A percentile compares a stretch with the other conserved stretches of the same genome.
phyloP scores from a whole-genome alignment of 2,329 filamentous ascomycete genomes.

The Raffaelea deltoideospora region DNA sequence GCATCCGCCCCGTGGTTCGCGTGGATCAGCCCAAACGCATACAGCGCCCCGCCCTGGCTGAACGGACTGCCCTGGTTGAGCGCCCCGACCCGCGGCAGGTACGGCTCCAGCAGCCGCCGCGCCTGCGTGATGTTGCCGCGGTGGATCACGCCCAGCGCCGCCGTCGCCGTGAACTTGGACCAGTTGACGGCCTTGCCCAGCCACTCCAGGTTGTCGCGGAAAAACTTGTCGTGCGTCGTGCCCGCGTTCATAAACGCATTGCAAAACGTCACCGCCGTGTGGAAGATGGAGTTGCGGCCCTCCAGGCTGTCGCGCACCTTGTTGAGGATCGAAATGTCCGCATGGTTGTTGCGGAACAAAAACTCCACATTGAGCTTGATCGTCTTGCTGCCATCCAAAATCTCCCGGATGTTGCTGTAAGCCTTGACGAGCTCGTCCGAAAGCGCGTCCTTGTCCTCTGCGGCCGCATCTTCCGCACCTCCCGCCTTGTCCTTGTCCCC shows the following conservation, averaged over 20 bases:
- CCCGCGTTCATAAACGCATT: conserved; percentile 99
- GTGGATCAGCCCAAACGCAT: conserved; percentile 90
- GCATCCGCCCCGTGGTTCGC: conserved; percentile 94
- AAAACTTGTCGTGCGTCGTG: conserved; percentile 96
- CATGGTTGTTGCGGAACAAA: conserved; percentile 74
- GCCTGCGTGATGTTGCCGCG: conserved; percentile 89
- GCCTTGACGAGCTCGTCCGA: background rate
- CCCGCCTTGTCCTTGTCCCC: conserved; percentile 17
- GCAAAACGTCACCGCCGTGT: conserved; percentile 91
- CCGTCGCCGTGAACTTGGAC: conserved; percentile 98
- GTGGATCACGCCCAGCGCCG: conserved; percentile 90
- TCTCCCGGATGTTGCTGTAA: conserved; percentile 48
- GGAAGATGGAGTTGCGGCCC: conserved; percentile 94
- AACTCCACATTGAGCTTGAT: conserved; percentile 95
- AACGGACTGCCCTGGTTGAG: conserved; percentile 76
- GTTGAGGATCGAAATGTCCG: conserved; percentile 83
- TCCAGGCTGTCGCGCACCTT: conserved; percentile 93
- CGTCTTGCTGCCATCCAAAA: conserved; percentile 78
- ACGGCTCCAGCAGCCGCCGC: conserved; percentile 84
- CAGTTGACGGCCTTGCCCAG: conserved; percentile 96
- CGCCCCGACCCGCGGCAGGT: conserved; percentile 65
- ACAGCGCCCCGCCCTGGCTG: conserved; percentile 89
- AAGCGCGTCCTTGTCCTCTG: background rate
- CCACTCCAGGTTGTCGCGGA: conserved; percentile 96
- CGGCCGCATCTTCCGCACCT: conserved; percentile 15